phyloP scores from a whole-genome alignment of 2,329 filamentous ascomycete species.

The Dothiorella sarmentorum region DNA sequence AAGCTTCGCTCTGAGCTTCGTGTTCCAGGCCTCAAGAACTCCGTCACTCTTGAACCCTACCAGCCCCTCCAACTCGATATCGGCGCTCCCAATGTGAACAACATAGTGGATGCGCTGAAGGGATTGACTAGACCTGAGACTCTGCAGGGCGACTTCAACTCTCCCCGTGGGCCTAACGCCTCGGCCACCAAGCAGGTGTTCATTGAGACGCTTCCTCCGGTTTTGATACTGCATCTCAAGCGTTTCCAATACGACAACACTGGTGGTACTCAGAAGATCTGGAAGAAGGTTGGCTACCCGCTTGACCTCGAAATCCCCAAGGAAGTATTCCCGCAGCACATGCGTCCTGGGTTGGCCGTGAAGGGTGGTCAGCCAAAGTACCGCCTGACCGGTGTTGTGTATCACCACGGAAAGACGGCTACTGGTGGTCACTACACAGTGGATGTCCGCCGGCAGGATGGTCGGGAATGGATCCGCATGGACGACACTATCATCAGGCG shows the following conservation, averaged over 20 bases:
- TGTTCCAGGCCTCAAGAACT: slow-evolving; percentile 82
- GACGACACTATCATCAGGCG: slow-evolving; percentile 90
- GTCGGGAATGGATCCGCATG: slow-evolving; percentile 91
- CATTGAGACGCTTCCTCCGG: slow-evolving; percentile 85
- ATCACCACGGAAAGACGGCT: slow-evolving; percentile 96
- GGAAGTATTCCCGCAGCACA: slow-evolving; percentile 78
- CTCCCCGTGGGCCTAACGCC: slow-evolving; percentile 70
- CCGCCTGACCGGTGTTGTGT: slow-evolving; percentile 83
- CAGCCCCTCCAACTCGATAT: slow-evolving; percentile 95
- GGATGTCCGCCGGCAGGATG: slow-evolving; percentile 92
- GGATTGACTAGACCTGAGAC: slow-evolving; percentile 79
- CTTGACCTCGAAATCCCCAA: slow-evolving; percentile 90
- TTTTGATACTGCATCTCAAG: slow-evolving; percentile 92
- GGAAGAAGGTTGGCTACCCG: slow-evolving; percentile 96
- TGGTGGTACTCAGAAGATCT: slow-evolving; percentile 91
- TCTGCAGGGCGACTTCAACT: slow-evolving; percentile 79
- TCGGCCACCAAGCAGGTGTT: slow-evolving; percentile 90
- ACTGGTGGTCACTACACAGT: slow-evolving; percentile 96
- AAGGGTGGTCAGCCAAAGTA: slow-evolving; percentile 77
- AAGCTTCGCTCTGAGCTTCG: slow-evolving; percentile 85
- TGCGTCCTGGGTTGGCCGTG: slow-evolving; percentile 61
- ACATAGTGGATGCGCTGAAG: slow-evolving; percentile 87
- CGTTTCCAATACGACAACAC: slow-evolving; percentile 93
- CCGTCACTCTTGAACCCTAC: slow-evolving; percentile 88
- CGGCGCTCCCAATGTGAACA: slow-evolving; percentile 77